phyloP scores from a whole-genome alignment of 2,329 filamentous ascomycete species.

The Ophiostoma sp. region DNA sequence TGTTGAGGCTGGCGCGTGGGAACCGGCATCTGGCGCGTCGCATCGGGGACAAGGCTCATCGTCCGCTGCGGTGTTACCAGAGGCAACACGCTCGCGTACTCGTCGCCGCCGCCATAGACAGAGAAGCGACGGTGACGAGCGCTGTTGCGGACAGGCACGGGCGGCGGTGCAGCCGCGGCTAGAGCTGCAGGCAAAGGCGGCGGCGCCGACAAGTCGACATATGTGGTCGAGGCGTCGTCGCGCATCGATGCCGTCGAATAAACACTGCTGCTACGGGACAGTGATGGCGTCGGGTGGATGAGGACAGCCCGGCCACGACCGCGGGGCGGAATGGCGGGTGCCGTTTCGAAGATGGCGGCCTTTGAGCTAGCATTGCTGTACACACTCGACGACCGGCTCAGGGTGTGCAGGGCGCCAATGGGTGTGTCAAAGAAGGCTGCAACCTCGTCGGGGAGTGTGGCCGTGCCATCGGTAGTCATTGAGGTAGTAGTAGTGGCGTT shows the following conservation, averaged over 20 bases:
- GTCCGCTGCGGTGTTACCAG: background rate
- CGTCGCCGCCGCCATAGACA: constrained; percentile 29
- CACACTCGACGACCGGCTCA: constrained; percentile 23
- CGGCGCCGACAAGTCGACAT: background rate
- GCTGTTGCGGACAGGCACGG: constrained; percentile 21
- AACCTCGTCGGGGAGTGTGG: background rate
- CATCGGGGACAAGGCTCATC: background rate
- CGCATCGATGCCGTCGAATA: constrained; percentile 18
- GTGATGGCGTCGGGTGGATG: background rate
- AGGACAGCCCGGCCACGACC: background rate
- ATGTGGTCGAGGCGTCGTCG: background rate
- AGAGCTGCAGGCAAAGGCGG: background rate
- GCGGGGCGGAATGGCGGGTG: constrained; percentile 21
- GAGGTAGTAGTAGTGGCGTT: background rate
- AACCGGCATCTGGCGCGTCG: background rate
- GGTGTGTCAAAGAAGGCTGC: background rate
- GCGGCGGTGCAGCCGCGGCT: background rate
- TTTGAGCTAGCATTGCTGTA: constrained; percentile 22
- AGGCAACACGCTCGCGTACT: constrained; percentile 11
- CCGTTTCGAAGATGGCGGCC: background rate
- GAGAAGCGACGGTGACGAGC: constrained; percentile 28
- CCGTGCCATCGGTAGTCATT: background rate
- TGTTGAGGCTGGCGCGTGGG: background rate
- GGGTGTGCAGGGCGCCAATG: background rate
- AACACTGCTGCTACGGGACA: constrained; percentile 26